Evolutionary conservation across 805 yeast species (phyloP).

Genomic region (Teunomyces atbi): DNA sequence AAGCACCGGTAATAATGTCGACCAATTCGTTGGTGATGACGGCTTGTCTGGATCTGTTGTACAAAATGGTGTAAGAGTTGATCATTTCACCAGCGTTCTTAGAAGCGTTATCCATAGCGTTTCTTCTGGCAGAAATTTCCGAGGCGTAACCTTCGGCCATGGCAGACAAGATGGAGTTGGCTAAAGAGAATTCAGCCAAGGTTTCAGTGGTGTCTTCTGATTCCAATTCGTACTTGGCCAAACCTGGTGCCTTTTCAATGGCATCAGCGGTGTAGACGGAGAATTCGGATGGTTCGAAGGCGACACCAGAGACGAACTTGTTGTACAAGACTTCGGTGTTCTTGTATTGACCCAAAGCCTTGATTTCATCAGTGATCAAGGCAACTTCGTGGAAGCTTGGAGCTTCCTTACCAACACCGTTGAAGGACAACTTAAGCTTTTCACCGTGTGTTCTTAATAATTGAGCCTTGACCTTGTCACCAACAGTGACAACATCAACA

Average conservation of each 20-base stretch:
- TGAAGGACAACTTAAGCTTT: slow-evolving; percentile 70
- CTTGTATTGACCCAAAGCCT: slow-evolving; percentile 66
- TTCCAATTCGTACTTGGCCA: slow-evolving; percentile 75
- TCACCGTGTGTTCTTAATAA: slow-evolving; percentile 76
- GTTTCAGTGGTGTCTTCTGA: slow-evolving; percentile 67
- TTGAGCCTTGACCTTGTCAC: slow-evolving; percentile 93
- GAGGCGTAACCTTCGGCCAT: slow-evolving; percentile 98
- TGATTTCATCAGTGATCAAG: slow-evolving; percentile 80
- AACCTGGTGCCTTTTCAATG: slow-evolving; percentile 81
- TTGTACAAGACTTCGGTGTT: slow-evolving; percentile 82
- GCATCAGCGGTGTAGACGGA: slow-evolving; percentile 67
- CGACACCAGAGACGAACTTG: slow-evolving; percentile 81
- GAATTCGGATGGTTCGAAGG: slow-evolving; percentile 79
- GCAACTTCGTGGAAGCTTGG: slow-evolving; percentile 92
- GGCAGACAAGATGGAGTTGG: slow-evolving; percentile 86
- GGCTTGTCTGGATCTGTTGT: slow-evolving; percentile 99
- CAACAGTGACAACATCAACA: slow-evolving; percentile 78
- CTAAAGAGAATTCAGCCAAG: slow-evolving; percentile 81
- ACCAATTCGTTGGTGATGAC: slow-evolving; percentile 99
- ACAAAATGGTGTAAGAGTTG: slow-evolving; percentile 90
- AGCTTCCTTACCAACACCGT: slow-evolving; percentile 94
- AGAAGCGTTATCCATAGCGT: slow-evolving; percentile 99
- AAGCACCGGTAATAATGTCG: slow-evolving; percentile 99
- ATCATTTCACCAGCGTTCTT: slow-evolving; percentile 99
- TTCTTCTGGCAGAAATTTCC: slow-evolving; percentile 97